phyloP scores from a whole-genome alignment of 2,329 filamentous ascomycete species.

The Tolypocladium sp. region DNA sequence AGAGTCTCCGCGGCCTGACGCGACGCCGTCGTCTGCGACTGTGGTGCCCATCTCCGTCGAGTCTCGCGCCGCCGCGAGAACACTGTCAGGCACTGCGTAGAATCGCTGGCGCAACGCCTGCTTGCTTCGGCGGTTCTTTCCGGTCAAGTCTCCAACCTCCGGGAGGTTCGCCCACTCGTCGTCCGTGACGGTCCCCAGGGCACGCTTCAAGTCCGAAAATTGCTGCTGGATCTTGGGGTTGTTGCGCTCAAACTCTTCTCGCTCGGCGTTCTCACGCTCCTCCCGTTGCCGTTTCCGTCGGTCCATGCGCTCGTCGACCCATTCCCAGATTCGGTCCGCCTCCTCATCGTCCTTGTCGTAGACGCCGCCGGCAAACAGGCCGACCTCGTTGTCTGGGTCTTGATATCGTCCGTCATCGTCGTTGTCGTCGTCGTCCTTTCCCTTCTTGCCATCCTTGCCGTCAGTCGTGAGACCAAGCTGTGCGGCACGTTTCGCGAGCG shows the following conservation, averaged over 20 bases:
- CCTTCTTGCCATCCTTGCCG: conserved; percentile 64
- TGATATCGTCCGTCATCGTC: conserved; percentile 78
- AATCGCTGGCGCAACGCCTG: conserved; percentile 77
- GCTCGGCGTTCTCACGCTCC: conserved; percentile 83
- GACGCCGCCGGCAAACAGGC: conserved; percentile 87
- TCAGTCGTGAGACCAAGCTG: conserved; percentile 64
- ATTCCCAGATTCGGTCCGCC: conserved; percentile 89
- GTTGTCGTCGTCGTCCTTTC: conserved; percentile 63
- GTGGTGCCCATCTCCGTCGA: conserved; percentile 77
- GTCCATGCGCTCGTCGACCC: conserved; percentile 96
- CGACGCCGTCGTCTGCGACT: conserved; percentile 67
- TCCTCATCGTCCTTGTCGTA: conserved; percentile 98
- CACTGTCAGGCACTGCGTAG: conserved; percentile 94
- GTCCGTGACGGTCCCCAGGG: conserved; percentile 77
- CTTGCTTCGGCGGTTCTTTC: conserved; percentile 80
- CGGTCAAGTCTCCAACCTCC: conserved; percentile 92
- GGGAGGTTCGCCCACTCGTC: conserved; percentile 95
- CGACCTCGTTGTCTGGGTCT: conserved; percentile 94
- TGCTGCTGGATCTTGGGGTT: conserved; percentile 98
- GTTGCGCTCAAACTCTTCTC: conserved; percentile 90
- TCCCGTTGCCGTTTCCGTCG: conserved; percentile 85
- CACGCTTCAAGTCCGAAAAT: conserved; percentile 91
- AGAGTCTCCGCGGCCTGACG: conserved; percentile 26
- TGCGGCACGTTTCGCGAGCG: conserved; percentile 85
- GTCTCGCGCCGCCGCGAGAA: conserved; percentile 78